These are phyloP conservation scores for Silene noctiflora DNA, from an alignment of 179 eudicot genomes.

Conservation along the genomic window DNA sequence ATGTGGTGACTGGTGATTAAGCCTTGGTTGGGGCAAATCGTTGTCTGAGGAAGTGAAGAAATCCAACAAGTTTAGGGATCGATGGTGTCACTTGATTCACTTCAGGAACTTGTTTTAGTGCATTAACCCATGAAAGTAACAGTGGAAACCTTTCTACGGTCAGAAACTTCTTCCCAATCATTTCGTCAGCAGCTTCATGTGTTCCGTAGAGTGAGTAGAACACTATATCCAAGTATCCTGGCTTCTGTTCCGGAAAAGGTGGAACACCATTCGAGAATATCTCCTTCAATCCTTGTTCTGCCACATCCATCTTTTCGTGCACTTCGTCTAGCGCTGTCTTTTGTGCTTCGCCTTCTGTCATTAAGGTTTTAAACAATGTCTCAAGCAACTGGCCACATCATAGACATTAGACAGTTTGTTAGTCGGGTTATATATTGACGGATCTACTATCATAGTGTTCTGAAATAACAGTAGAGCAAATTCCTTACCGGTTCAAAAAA, in stretches of 20 bases:
- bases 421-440: no score
- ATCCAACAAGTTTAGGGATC: constrained; percentile 5
- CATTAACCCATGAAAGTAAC: constrained; percentile 23
- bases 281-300: constrained; percentile 31
- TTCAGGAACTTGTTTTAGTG: constrained; percentile 21
- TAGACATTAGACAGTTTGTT: neutral
- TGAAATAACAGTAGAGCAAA: no score
- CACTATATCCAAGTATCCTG: constrained; percentile 33
- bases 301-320: constrained; percentile 29
- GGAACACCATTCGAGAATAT: constrained; percentile 27
- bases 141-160: constrained; percentile 26
- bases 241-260: constrained; percentile 18
- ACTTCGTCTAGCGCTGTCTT: constrained; percentile 6
- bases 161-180: constrained; percentile 17
- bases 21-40: constrained; percentile 6
- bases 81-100: constrained; percentile 29
- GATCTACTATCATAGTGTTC: neutral
- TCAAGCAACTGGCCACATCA: constrained; percentile 15
- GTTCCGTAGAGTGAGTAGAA: constrained; percentile 25
- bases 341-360: constrained; percentile 24
- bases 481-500: constrained; percentile 22
- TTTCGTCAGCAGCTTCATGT: constrained; percentile 15
- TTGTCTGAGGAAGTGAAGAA: constrained; percentile 13
- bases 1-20: neutral
- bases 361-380: neutral